Base-by-base conservation (phyloP, 441 rosid genomes). In the Euphorbia neoarborescens region DNA sequence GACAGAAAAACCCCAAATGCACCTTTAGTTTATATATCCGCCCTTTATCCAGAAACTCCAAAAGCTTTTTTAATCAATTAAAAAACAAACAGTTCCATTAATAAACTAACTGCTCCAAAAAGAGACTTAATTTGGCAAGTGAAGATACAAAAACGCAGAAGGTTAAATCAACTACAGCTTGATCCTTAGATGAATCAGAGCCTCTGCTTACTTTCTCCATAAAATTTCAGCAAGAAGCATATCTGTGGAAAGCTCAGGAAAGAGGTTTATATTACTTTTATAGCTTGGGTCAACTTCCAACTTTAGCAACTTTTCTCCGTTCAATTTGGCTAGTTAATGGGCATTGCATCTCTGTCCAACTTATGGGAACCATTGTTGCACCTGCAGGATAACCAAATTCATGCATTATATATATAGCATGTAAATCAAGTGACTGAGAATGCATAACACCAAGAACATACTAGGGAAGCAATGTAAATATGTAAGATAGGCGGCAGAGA, bases 331-430 rank as follows among this genome's bases (percentile, higher is more conserved):
- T 88, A 0, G 95, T 88, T 83, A 86, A 64, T 3, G 97, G 95
- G 70, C 98, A 91, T 69, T 90, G 96, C 98, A 94, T 86, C 85
- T 94, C 93, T 0, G 92, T 94, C 97, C 98, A 94, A 73, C 93
- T 94, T 68, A 88, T 74, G 0, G 97, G 98, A 68, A 91, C 88
- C 97, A 94, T 84, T 59, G 96, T 77, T 74, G 82, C 96, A 24
- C 97, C 98, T 89, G 72, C 63, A 71, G 42, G 58, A 82, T 76
- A 46, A 76, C 37, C 56, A 62, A 67, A 46, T 70, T 40, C 5
- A 76, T 14, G 42, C 9, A 20, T 61, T 46, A 32, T 24, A 5
- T 3, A 54, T 3, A 56, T 28, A n/a, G n/a, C 54, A 20, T 10
- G 44, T n/a, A n/a, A n/a, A n/a, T 19, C 25, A 20, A 51, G 4